Percentiles rank a stretch among this genome's conserved stretches.
These are phyloP conservation scores for Neurospora sp. DNA, from an alignment of 495 filamentous ascomycete genomes.

Conservation along the genomic window DNA sequence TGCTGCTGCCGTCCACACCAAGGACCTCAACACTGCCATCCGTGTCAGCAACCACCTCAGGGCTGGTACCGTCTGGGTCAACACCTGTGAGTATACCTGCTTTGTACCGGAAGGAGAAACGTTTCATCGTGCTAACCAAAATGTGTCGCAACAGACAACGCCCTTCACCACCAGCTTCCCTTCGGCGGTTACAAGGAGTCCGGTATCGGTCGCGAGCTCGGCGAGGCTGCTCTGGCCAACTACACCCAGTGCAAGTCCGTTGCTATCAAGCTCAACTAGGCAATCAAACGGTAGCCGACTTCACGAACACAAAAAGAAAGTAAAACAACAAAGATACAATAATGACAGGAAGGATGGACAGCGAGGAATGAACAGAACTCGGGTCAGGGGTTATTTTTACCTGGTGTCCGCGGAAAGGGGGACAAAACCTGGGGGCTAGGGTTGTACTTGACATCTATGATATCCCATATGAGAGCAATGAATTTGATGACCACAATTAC, in stretches of 20 bases:
- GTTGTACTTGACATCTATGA: not conserved
- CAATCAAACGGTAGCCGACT: not conserved
- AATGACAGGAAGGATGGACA: not conserved
- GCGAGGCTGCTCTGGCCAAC: slow-evolving; percentile 85
- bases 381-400: not conserved
- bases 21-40: slow-evolving; percentile 85
- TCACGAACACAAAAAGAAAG: not conserved
- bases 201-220: slow-evolving; percentile 89
- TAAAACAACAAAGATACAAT: not conserved
- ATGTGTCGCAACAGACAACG: slow-evolving; percentile 43
- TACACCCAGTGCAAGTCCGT: slow-evolving; percentile 73
- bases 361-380: not conserved
- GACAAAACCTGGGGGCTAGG: not conserved
- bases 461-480: not conserved
- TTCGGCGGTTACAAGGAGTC: slow-evolving; percentile 93
- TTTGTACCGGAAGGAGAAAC: not conserved
- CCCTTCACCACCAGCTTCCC: slow-evolving; percentile 63
- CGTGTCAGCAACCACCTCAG: slow-evolving; percentile 70
- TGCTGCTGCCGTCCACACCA: slow-evolving; percentile 88
- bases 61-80: slow-evolving; percentile 95
- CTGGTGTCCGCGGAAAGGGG: not conserved
- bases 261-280: slow-evolving; percentile 25
- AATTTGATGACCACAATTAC: not conserved
- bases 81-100: slow-evolving; percentile 46
- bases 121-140: not conserved